Evolutionary conservation across 192 early-diverging fungal species (phyloP).

Genomic region (Umbelopsis sp.): DNA sequence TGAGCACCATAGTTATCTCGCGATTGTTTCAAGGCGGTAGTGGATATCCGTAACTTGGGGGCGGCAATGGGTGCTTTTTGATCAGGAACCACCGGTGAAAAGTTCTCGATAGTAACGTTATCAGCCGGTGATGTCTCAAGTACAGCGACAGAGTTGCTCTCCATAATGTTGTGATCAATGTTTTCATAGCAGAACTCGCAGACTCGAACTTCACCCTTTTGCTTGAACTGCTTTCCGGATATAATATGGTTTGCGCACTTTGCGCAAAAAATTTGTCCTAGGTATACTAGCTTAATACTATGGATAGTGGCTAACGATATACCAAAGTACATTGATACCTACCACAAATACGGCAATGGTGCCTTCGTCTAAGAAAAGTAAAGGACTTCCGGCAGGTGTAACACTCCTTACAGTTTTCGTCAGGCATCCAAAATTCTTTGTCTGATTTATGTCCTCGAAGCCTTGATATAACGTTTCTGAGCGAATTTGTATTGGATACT

Average conservation of each 20-base stretch:
- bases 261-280: conserved; percentile 76
- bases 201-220: conserved; percentile 62
- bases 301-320: neutral
- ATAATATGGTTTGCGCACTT: conserved; percentile 70
- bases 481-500: conserved; percentile 47
- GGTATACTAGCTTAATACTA: neutral
- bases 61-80: conserved; percentile 23
- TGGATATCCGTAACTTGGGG: conserved; percentile 27
- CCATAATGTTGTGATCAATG: conserved; percentile 33
- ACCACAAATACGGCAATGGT: conserved; percentile 86
- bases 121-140: neutral
- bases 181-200: conserved; percentile 62
- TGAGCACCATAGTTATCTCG: conserved; percentile 31
- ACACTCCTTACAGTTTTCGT: conserved; percentile 80
- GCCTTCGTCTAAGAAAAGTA: conserved; percentile 68
- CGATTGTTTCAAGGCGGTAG: conserved; percentile 33
- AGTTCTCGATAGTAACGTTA: neutral
- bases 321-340: conserved; percentile 15
- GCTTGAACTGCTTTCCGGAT: conserved; percentile 60
- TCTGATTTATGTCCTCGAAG: conserved; percentile 55
- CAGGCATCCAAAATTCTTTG: conserved; percentile 80
- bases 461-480: conserved; percentile 51
- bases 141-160: neutral
- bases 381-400: conserved; percentile 74
- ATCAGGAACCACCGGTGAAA: conserved; percentile 2